Evolutionary conservation across 2,329 filamentous ascomycete genomes (phyloP).

Genomic region (Aplosporella prunicola): DNA sequence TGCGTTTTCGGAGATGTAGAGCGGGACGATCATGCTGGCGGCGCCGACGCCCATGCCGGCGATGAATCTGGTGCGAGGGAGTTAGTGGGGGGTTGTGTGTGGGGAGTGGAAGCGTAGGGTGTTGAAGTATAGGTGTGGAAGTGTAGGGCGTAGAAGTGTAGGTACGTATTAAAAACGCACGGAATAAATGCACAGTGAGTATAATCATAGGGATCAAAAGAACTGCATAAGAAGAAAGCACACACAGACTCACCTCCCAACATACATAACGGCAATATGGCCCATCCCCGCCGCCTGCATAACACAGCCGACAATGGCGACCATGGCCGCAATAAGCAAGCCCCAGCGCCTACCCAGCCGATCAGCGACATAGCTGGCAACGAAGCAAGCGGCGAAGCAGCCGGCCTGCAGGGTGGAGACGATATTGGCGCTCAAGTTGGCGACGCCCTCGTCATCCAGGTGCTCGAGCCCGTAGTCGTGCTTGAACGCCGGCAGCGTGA

Average conservation of each 20-base stretch:
- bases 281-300: conserved; percentile 56
- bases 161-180: no score
- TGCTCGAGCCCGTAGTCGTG: conserved; percentile 21
- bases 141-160: no score
- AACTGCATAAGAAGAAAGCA: not conserved
- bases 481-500: conserved; percentile 51
- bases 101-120: no score
- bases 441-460: conserved; percentile 29
- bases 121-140: no score
- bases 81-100: no score
- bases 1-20: conserved; percentile 53
- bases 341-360: conserved; percentile 45
- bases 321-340: conserved; percentile 47
- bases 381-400: conserved; percentile 56
- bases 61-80: conserved; percentile 43
- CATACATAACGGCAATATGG: conserved; percentile 53
- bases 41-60: conserved; percentile 44
- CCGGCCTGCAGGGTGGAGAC: conserved; percentile 59
- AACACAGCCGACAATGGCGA: conserved; percentile 53
- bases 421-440: conserved; percentile 55
- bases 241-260: conserved; percentile 44
- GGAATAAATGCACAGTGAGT: no score
- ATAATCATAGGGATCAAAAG: not conserved
- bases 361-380: conserved; percentile 48
- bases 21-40: conserved; percentile 49